A percentile compares a stretch with the other conserved stretches of the same genome.
Evolutionary conservation across 805 yeast genomes (phyloP).

Genomic region (Metschnikowia chrysomelidarum): DNA sequence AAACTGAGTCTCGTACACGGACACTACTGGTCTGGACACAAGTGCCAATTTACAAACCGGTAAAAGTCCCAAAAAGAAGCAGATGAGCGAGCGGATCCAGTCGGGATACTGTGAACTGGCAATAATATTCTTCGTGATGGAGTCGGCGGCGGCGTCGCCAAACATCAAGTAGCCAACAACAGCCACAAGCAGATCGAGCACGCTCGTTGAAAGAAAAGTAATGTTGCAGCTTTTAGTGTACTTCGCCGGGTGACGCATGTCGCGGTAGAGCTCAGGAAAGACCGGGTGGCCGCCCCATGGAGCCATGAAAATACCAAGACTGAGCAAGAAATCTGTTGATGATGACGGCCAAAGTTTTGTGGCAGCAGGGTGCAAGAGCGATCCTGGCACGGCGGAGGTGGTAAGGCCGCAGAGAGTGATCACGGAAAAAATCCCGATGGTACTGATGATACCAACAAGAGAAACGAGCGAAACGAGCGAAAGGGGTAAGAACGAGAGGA

Average conservation of each 20-base stretch:
- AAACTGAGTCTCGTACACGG: slow-evolving; percentile 35
- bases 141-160: slow-evolving; percentile 66
- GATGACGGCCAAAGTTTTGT: slow-evolving; percentile 34
- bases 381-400: slow-evolving; percentile 48
- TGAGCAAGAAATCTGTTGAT: slow-evolving; percentile 40
- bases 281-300: slow-evolving; percentile 87
- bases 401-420: slow-evolving; percentile 48
- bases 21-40: slow-evolving; percentile 37
- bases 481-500: slow-evolving; percentile 55
- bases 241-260: slow-evolving; percentile 69
- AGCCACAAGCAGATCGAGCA: slow-evolving; percentile 62
- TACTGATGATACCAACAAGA: slow-evolving; percentile 55
- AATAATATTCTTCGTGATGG: slow-evolving; percentile 74
- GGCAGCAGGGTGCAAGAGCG: slow-evolving; percentile 48
- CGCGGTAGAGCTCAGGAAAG: slow-evolving; percentile 73
- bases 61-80: slow-evolving; percentile 36
- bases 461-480: slow-evolving; percentile 54
- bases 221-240: slow-evolving; percentile 51
- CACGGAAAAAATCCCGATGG: slow-evolving; percentile 47
- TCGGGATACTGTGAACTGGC: slow-evolving; percentile 65
- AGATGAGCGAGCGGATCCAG: slow-evolving; percentile 40
- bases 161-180: slow-evolving; percentile 75
- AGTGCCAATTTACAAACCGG: slow-evolving; percentile 44
- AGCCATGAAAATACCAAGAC: slow-evolving; percentile 66
- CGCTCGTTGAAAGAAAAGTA: slow-evolving; percentile 57